phyloP scores from a whole-genome alignment of 805 yeast genomes.

The Jamesozyma hellenica region DNA sequence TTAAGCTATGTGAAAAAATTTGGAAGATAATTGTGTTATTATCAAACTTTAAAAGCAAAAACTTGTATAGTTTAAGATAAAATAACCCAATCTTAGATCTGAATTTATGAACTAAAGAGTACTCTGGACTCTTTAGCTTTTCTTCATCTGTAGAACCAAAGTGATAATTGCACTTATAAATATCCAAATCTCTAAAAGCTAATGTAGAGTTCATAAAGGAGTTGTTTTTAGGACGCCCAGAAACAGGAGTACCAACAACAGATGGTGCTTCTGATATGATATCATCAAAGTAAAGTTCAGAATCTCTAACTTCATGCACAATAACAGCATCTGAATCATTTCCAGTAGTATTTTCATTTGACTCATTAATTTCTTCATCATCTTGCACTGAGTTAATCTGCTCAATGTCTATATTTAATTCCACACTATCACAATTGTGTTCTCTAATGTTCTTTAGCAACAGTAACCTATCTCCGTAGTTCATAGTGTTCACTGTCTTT shows the following conservation, averaged over 20 bases:
- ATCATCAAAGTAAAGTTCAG: slow-evolving; percentile 31
- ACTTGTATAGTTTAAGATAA: slow-evolving; percentile 47
- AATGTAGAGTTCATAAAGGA: slow-evolving; percentile 46
- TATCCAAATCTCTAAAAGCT: slow-evolving; percentile 49
- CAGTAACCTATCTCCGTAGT: slow-evolving; percentile 7
- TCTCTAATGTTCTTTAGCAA: slow-evolving; percentile 30
- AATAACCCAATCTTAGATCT: slow-evolving; percentile 52
- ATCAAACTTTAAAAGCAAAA: slow-evolving; percentile 39
- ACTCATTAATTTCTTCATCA: slow-evolving; percentile 24
- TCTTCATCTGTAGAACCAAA: slow-evolving; percentile 48
- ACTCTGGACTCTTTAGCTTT: slow-evolving; percentile 34
- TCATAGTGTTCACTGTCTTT: slow-evolving; percentile 7
- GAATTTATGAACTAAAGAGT: slow-evolving; percentile 46
- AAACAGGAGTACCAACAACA: slow-evolving; percentile 30
- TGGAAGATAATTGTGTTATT: slow-evolving; percentile 58
- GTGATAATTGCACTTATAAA: slow-evolving; percentile 54
- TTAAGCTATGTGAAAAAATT: slow-evolving; percentile 50
- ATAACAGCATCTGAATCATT: slow-evolving; percentile 20
- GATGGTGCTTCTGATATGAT: slow-evolving; percentile 35
- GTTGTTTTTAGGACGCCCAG: slow-evolving; percentile 22
- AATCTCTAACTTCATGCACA: slow-evolving; percentile 11
- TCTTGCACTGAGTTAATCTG: slow-evolving; percentile 22
- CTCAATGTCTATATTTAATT: slow-evolving; percentile 32
- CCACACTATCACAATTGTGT: slow-evolving; percentile 28
- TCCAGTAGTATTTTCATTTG: slow-evolving; percentile 16